Evolutionary conservation across 139 green algal species (phyloP), one percentile per base, ranked within the genome.

Genomic region (Chlamydomonas schloesseri): DNA sequence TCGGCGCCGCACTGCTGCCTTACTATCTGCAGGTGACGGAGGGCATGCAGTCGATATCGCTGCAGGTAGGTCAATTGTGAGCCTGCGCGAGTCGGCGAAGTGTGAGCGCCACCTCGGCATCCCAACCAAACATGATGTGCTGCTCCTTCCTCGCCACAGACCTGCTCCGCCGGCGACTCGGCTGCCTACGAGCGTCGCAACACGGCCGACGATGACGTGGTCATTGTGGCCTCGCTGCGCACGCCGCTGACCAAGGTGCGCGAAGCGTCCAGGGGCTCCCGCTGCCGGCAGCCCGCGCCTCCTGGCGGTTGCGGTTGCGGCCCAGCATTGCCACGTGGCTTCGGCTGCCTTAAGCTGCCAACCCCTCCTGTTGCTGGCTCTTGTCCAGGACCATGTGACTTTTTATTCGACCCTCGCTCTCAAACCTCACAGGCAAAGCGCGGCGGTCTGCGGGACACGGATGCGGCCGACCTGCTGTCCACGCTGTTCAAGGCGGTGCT

Each of bases 391-490:
- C n/a, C n/a, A n/a, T n/a, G n/a, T n/a, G n/a, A n/a, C n/a, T n/a
- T n/a, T n/a, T n/a, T n/a, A n/a, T n/a, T n/a, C n/a, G n/a, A n/a
- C n/a, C n/a, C n/a, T n/a, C n/a, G n/a, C n/a, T n/a, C n/a, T n/a
- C n/a, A n/a, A n/a, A n/a, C n/a, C n/a, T 50, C 76, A 29, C 89
- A 96, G 93, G 97, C 97, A 62, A 97, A 94, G 83, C 92, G 95
- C 17, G 98, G 98, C 28, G 95, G 95, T 10, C 92, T 99, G 18
- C 97, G 96, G 83, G 95, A 99, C 92, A 99, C 96, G 0, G 93
- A 94, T 50, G 94, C 96, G 15, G 94, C 98, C 60, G 97, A 99
- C 91, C 89, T 99, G 58, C 87, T 99, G 36, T 92, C 94, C 26
- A 91, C 94, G 17, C 95, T 99, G 23, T 92, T 98, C 50, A 95